phyloP scores from a whole-genome alignment of 2,329 filamentous ascomycete genomes.

The Aspergillus tubingensis region DNA sequence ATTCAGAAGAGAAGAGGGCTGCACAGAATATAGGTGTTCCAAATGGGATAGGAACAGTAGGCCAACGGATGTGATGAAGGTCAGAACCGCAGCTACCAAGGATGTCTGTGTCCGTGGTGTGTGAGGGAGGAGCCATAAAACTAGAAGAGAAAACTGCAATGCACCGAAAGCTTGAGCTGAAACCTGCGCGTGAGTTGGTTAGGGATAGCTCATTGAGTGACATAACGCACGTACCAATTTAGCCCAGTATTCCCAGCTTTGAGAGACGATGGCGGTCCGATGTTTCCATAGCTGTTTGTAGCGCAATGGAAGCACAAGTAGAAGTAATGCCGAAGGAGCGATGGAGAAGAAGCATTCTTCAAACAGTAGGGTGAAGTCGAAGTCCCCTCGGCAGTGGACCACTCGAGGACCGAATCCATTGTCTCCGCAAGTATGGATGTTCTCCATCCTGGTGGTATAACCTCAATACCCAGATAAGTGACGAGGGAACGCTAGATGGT shows the following conservation, averaged over 20 bases:
- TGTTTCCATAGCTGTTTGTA: not conserved
- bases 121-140: not conserved
- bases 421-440: not conserved
- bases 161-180: not conserved
- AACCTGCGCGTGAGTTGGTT: not conserved
- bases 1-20: conserved; percentile 6
- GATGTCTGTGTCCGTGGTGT: not conserved
- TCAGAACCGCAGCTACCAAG: not conserved
- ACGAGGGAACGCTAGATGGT: not conserved
- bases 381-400: conserved; percentile 9
- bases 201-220: not conserved
- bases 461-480: not conserved
- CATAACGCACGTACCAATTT: not conserved
- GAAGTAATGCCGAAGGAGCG: conserved; percentile 1
- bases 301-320: not conserved
- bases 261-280: not conserved
- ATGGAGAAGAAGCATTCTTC: conserved; percentile 9
- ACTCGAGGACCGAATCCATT: not conserved
- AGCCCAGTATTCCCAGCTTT: not conserved
- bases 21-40: conserved; percentile 7
- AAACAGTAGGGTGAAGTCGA: conserved; percentile 14
- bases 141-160: not conserved
- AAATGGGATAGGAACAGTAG: conserved; percentile 8
- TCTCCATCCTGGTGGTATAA: not conserved
- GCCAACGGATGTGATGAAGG: not conserved